phyloP scores from a whole-genome alignment of 139 green algal species.

The Coelastrella sp. region DNA sequence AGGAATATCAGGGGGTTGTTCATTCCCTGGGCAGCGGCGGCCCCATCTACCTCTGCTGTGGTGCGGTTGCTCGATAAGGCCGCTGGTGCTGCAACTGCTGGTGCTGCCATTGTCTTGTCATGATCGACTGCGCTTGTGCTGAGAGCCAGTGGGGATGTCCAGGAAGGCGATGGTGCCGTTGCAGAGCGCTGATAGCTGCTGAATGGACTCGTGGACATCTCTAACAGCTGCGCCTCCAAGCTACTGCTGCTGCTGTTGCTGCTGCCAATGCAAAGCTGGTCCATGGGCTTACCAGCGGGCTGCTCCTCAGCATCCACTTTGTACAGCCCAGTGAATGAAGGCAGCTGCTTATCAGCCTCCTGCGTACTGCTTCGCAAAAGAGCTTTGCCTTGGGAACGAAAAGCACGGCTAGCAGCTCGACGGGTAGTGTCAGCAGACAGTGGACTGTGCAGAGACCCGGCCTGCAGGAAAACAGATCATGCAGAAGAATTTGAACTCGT shows the following conservation, averaged over 20 bases:
- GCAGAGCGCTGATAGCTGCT: neutral
- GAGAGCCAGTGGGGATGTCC: neutral
- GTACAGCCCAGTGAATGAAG: neutral
- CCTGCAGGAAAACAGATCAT: neutral
- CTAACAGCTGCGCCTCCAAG: neutral
- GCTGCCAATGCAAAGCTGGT: neutral
- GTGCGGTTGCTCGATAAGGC: neutral
- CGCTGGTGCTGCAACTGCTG: neutral
- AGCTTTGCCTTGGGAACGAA: constrained; percentile 26
- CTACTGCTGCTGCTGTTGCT: neutral
- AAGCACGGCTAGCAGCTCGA: neutral
- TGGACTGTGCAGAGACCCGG: neutral
- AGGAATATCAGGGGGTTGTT: neutral
- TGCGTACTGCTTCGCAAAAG: neutral
- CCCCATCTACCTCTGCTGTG: neutral
- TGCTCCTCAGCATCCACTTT: neutral
- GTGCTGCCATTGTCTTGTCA: neutral
- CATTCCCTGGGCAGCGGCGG: neutral
- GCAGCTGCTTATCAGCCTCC: neutral
- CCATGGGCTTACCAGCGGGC: neutral
- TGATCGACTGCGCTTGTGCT: neutral
- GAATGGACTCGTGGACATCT: neutral
- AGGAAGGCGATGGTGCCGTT: neutral
- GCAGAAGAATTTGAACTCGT: too few species aligned
- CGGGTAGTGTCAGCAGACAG: neutral